phyloP scores from a whole-genome alignment of 139 green algal genomes.

The Chlorella sp. region DNA sequence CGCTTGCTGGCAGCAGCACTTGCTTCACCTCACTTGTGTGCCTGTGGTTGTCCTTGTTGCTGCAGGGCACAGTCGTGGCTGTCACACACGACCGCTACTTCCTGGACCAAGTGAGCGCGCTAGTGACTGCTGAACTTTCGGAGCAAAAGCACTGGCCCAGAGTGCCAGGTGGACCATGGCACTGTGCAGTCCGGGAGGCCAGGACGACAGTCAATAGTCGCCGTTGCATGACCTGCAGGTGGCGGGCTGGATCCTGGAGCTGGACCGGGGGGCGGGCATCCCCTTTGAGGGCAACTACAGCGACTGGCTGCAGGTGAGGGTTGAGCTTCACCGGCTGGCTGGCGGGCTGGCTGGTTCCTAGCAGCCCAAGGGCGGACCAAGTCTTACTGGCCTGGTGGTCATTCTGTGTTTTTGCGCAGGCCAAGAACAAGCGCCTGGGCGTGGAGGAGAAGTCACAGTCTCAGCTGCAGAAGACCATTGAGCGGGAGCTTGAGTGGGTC shows the following conservation, averaged over 20 bases:
- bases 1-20: too few relatives aligned
- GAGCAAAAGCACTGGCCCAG: too few relatives aligned
- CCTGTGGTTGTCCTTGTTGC: neutral
- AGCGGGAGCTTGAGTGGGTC: constrained; percentile 62
- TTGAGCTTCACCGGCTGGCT: too few relatives aligned
- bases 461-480: constrained; percentile 41
- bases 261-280: constrained; percentile 68
- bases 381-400: too few relatives aligned
- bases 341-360: constrained; percentile 46
- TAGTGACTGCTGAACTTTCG: neutral
- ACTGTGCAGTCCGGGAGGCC: too few relatives aligned
- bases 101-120: constrained; percentile 46
- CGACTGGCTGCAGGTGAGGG: constrained; percentile 9
- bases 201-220: too few relatives aligned
- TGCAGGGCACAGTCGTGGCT: constrained; percentile 60
- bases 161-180: too few relatives aligned
- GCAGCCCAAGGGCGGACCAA: too few relatives aligned
- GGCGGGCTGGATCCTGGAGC: constrained; percentile 74
- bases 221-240: too few relatives aligned
- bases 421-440: constrained; percentile 53
- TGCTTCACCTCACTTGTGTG: too few relatives aligned
- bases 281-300: constrained; percentile 85
- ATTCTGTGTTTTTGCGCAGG: too few relatives aligned
- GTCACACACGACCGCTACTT: constrained; percentile 77
- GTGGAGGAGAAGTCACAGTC: constrained; percentile 45